phyloP scores from a whole-genome alignment of 495 filamentous ascomycete genomes.

The Astrocystis sublimbata region DNA sequence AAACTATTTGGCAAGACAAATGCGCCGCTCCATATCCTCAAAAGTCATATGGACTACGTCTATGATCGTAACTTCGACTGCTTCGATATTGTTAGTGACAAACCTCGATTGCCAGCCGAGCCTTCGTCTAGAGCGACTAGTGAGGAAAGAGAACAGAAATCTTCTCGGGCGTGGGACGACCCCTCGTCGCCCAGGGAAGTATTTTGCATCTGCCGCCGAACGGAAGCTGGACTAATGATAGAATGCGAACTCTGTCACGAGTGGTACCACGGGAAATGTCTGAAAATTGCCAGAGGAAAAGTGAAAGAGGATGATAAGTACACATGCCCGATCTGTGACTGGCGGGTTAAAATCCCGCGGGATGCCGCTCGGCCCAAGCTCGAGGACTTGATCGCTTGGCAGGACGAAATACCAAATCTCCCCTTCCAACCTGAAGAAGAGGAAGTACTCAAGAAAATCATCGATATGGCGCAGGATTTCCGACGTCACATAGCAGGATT shows the following conservation, averaged over 20 bases:
- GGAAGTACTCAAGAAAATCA: conserved; percentile 76
- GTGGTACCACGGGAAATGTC: conserved; percentile 98
- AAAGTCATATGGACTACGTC: conserved; percentile 91
- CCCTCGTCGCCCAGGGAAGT: conserved; percentile 67
- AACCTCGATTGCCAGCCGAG: conserved; percentile 85
- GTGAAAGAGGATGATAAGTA: conserved; percentile 98
- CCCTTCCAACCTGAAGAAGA: conserved; percentile 98
- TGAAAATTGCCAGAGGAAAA: conserved; percentile 97
- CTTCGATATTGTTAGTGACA: conserved; percentile 84
- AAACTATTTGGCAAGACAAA: conserved; percentile 99
- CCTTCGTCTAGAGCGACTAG: conserved; percentile 84
- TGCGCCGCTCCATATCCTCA: conserved; percentile 91
- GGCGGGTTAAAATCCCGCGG: conserved; percentile 96
- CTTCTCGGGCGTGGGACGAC: conserved; percentile 49
- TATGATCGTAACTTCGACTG: conserved; percentile 83
- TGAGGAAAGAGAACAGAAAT: conserved; percentile 59
- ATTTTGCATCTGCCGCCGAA: conserved; percentile 93
- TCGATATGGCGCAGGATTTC: conserved; percentile 81
- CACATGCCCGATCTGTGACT: conserved; percentile 97
- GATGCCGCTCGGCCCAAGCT: conserved; percentile 95
- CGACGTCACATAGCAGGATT: conserved; percentile 76
- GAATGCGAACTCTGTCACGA: conserved; percentile 98
- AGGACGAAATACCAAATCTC: conserved; percentile 75
- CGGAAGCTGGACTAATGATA: conserved; percentile 98
- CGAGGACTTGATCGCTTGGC: conserved; percentile 87